phyloP scores from a whole-genome alignment of 2,329 filamentous ascomycete genomes.

The Biscogniauxia mediterranea region DNA sequence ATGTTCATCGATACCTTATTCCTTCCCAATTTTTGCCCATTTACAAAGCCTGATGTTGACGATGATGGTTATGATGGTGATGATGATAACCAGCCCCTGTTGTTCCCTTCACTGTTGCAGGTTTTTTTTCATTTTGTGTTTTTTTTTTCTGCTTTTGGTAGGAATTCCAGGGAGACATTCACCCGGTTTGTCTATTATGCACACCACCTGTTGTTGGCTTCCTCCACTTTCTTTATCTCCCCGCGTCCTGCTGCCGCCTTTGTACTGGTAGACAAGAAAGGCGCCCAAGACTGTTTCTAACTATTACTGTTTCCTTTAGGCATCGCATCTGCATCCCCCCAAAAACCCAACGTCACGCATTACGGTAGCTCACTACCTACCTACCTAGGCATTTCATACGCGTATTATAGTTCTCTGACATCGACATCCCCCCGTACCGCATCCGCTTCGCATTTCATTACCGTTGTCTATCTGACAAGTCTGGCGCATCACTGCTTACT shows the following conservation, averaged over 20 bases:
- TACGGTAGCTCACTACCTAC: constrained; percentile 14
- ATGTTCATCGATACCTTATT: constrained; percentile 2
- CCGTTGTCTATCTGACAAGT: constrained; percentile 16
- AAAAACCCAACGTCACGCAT: constrained; percentile 13
- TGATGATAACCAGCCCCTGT: not conserved
- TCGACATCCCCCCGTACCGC: constrained; percentile 1
- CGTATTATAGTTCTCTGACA: constrained; percentile 8
- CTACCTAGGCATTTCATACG: constrained; percentile 2
- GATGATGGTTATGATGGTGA: no score
- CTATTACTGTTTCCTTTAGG: constrained; percentile 16
- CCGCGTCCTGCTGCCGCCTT: constrained; percentile 10
- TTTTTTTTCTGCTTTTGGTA: no score
- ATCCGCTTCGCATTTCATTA: constrained; percentile 4
- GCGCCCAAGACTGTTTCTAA: constrained; percentile 1
- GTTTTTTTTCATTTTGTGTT: not conserved
- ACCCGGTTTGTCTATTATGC: constrained; percentile 3
- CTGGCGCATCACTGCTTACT: constrained; percentile 35
- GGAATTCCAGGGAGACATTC: not conserved
- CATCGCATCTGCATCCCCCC: constrained; percentile 10
- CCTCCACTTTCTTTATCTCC: constrained; percentile 2
- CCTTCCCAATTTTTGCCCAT: constrained; percentile 7
- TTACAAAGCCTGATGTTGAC: constrained; percentile 11
- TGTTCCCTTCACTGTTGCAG: constrained; percentile 2
- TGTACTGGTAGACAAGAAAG: constrained; percentile 1
- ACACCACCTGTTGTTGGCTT: constrained; percentile 5